phyloP scores from a whole-genome alignment of 2,329 filamentous ascomycete species.

The Aspergillus viridinutans region DNA sequence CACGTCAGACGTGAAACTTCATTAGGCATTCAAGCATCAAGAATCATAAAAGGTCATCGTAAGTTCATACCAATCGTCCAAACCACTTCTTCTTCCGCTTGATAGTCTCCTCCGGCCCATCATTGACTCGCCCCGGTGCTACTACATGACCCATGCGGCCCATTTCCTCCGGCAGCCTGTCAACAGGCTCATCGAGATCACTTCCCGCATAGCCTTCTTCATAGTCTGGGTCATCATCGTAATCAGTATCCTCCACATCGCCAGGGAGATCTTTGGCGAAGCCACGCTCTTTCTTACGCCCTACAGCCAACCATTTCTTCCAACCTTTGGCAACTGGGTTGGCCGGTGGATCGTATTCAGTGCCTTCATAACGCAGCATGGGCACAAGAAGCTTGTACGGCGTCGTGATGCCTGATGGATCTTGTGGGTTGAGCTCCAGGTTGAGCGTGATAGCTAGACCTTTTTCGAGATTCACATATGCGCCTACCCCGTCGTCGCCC shows the following conservation, averaged over 20 bases:
- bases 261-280: neutral
- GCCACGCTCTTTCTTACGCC: constrained; percentile 23
- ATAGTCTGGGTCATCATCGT: constrained; percentile 20
- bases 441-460: constrained; percentile 85
- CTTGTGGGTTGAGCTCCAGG: constrained; percentile 78
- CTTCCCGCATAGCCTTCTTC: constrained; percentile 19
- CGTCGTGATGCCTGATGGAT: constrained; percentile 81
- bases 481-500: constrained; percentile 50
- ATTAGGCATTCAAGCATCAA: constrained; percentile 1
- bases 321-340: constrained; percentile 35
- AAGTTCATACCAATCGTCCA: constrained; percentile 16
- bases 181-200: constrained; percentile 15
- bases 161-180: neutral
- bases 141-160: constrained; percentile 14
- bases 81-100: constrained; percentile 33
- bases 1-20: neutral
- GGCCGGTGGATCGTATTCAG: constrained; percentile 35
- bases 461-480: constrained; percentile 68
- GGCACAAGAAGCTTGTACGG: constrained; percentile 87
- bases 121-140: constrained; percentile 4
- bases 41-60: constrained; percentile 9
- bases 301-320: constrained; percentile 35
- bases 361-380: constrained; percentile 56
- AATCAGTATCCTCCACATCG: constrained; percentile 19
- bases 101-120: constrained; percentile 7